Evolutionary conservation across 2,329 filamentous ascomycete genomes (phyloP).

Genomic region (Neophaeococcomyces aloes): DNA sequence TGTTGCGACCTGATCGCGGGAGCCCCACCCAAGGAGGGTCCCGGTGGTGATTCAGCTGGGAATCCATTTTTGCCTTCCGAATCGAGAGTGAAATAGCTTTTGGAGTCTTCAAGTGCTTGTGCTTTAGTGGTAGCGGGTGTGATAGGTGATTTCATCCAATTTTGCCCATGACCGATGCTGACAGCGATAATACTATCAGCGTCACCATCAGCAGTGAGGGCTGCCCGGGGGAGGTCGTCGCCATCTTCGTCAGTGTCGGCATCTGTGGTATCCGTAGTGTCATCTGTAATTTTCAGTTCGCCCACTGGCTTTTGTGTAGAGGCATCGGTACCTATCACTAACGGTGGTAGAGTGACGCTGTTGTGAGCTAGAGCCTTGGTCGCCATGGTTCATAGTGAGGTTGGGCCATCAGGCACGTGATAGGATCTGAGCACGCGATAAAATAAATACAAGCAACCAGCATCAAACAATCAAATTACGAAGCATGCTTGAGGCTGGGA

Average conservation of each 20-base stretch:
- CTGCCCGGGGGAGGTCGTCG: background rate
- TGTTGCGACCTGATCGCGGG: background rate
- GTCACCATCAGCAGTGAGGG: conserved; percentile 3
- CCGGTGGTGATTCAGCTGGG: background rate
- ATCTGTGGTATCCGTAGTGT: conserved; percentile 1
- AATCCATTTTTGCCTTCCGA: background rate
- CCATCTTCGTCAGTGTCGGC: background rate
- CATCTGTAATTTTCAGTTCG: background rate
- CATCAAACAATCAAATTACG: too few species aligned
- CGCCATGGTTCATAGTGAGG: too few species aligned
- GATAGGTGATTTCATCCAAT: conserved; percentile 44
- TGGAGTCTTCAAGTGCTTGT: conserved; percentile 42
- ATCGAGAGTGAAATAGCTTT: conserved; percentile 34
- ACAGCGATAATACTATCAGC: conserved; percentile 41
- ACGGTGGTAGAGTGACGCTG: too few species aligned
- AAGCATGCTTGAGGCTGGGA: too few species aligned
- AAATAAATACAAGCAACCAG: too few species aligned
- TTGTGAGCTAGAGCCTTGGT: too few species aligned
- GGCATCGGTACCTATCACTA: too few species aligned
- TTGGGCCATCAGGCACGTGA: too few species aligned
- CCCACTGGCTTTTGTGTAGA: too few species aligned
- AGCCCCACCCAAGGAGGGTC: background rate
- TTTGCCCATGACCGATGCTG: conserved; percentile 49
- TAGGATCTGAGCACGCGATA: too few species aligned
- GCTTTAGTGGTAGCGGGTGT: conserved; percentile 51